phyloP scores from a whole-genome alignment of 805 yeast genomes.

The Saturnispora silvae region DNA sequence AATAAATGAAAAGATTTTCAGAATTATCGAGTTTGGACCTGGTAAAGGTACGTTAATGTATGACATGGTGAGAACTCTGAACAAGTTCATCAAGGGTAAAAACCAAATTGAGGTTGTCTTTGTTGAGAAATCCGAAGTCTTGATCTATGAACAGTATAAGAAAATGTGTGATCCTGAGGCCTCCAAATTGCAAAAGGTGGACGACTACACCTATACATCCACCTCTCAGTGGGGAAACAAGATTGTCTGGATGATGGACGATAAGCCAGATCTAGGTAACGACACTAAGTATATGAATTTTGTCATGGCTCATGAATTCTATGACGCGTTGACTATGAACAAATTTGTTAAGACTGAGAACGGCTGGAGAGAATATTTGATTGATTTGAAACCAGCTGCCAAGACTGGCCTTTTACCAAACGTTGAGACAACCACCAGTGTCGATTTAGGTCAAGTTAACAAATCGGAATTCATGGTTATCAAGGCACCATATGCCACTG shows the following conservation, averaged over 20 bases:
- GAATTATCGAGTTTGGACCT: constrained; percentile 73
- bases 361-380: constrained; percentile 75
- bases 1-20: constrained; percentile 26
- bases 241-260: constrained; percentile 46
- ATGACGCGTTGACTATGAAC: constrained; percentile 76
- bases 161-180: constrained; percentile 32
- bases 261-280: constrained; percentile 36
- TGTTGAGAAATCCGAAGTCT: constrained; percentile 63
- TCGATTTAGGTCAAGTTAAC: constrained; percentile 6
- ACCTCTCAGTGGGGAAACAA: constrained; percentile 40
- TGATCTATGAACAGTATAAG: constrained; percentile 46
- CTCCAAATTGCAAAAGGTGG: constrained; percentile 14
- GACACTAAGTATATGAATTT: constrained; percentile 36
- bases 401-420: constrained; percentile 13
- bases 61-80: constrained; percentile 45
- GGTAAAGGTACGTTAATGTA: constrained; percentile 73
- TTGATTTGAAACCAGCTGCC: constrained; percentile 35
- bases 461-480: constrained; percentile 42
- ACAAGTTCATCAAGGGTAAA: constrained; percentile 27
- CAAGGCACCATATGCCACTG: constrained; percentile 48
- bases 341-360: constrained; percentile 48
- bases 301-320: constrained; percentile 75
- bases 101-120: constrained; percentile 38
- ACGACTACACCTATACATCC: constrained; percentile 29
- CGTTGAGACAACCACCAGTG: constrained; percentile 14